These are phyloP conservation scores for Neurospora sp. DNA, from an alignment of 2,329 filamentous ascomycete genomes.

Conservation along the genomic window DNA sequence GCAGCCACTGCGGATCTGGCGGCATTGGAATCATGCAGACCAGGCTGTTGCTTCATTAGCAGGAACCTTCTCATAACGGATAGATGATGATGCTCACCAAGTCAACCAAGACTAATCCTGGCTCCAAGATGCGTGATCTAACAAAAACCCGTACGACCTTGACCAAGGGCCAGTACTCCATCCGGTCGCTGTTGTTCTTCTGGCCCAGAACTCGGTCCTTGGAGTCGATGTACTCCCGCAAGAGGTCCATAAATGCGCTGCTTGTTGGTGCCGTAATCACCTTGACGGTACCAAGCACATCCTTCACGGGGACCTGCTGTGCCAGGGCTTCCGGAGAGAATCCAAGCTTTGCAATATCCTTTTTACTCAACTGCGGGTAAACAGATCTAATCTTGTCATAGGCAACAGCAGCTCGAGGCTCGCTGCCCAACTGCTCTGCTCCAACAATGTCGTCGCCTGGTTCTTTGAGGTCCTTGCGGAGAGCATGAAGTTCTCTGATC, in stretches of 20 bases:
- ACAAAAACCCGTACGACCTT: conserved; percentile 36
- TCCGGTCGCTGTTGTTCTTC: conserved; percentile 18
- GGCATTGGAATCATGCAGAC: conserved; percentile 49
- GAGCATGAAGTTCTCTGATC: conserved; percentile 37
- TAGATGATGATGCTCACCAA: conserved; percentile 26
- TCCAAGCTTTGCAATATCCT: conserved; percentile 28
- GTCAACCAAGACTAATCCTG: conserved; percentile 31
- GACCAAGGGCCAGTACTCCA: conserved; percentile 40
- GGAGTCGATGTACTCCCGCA: conserved; percentile 45
- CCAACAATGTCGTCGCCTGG: conserved; percentile 19
- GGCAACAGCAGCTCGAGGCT: conserved; percentile 31
- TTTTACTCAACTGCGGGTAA: conserved; percentile 28
- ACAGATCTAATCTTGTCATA: conserved; percentile 42
- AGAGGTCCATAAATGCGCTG: conserved; percentile 30
- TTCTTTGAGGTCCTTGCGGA: conserved; percentile 36
- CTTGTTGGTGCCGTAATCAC: conserved; percentile 28
- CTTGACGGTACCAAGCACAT: conserved; percentile 37
- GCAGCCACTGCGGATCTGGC: conserved; percentile 47
- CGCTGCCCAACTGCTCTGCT: conserved; percentile 22
- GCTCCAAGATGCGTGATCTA: conserved; percentile 24
- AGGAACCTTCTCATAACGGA: neutral
- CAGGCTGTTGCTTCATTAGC: conserved; percentile 27
- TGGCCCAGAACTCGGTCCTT: conserved; percentile 32
- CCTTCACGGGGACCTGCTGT: conserved; percentile 26
- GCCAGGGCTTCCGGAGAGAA: conserved; percentile 32